Evolutionary conservation across 2,329 filamentous ascomycete genomes (phyloP).

Genomic region (Hymenoscyphus scutula): DNA sequence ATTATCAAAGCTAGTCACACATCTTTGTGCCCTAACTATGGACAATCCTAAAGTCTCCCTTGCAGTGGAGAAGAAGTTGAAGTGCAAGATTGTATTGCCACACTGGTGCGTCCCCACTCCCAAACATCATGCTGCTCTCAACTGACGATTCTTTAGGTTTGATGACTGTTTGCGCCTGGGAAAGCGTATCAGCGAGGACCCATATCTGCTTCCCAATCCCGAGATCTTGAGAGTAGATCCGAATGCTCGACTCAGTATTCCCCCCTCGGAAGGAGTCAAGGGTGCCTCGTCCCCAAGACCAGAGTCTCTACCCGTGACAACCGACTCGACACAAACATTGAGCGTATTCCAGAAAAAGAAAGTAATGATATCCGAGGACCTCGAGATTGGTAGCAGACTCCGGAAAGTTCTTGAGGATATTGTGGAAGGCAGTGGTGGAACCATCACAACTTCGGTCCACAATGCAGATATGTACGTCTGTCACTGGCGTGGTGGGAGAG

Average conservation of each 20-base stretch:
- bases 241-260: conserved; percentile 55
- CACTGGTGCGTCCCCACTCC: conserved; percentile 65
- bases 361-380: conserved; percentile 74
- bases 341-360: conserved; percentile 74
- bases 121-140: conserved; percentile 26
- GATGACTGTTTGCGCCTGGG: conserved; percentile 94
- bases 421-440: conserved; percentile 69
- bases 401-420: conserved; percentile 66
- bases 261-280: conserved; percentile 58
- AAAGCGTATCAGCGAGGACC: conserved; percentile 82
- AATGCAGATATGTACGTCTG: conserved; percentile 83
- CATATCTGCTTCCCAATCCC: conserved; percentile 82
- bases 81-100: conserved; percentile 81
- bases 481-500: conserved; percentile 75
- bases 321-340: conserved; percentile 50
- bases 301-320: conserved; percentile 41
- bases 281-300: conserved; percentile 61
- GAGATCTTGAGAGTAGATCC: conserved; percentile 67
- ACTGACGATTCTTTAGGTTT: conserved; percentile 61
- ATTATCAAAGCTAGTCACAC: conserved; percentile 74
- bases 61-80: conserved; percentile 62
- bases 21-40: conserved; percentile 79
- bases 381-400: conserved; percentile 67
- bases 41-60: conserved; percentile 69
- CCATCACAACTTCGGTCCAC: conserved; percentile 61